These are phyloP conservation scores for Erodium texanum DNA, from an alignment of 441 rosid genomes.

Conservation along the genomic window DNA sequence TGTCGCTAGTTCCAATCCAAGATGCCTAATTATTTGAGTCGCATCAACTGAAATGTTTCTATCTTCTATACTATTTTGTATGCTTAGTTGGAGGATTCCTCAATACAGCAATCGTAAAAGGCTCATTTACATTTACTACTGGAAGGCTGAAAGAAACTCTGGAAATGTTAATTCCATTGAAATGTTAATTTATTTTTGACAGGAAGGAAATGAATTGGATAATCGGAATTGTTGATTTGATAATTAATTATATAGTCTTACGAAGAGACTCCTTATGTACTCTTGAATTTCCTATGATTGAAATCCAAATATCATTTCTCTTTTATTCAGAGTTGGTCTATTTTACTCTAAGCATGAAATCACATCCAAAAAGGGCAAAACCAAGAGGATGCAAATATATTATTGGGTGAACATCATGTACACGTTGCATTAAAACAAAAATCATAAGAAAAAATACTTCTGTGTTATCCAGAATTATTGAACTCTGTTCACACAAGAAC, in stretches of 20 bases:
- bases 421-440: slow-evolving; percentile 4
- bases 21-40: slow-evolving; percentile 24
- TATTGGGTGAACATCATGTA: background rate
- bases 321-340: no score
- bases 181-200: background rate
- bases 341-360: no score
- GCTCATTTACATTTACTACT: background rate
- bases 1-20: slow-evolving; percentile 54
- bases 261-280: background rate
- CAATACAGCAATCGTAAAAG: background rate
- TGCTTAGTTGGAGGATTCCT: background rate
- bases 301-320: no score
- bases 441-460: slow-evolving; percentile 16
- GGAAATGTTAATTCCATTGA: no score
- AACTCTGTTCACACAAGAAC: slow-evolving; percentile 6
- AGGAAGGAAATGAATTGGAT: background rate
- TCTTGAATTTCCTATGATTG: background rate
- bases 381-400: background rate
- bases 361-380: background rate
- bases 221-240: background rate
- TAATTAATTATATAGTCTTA: background rate
- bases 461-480: slow-evolving; percentile 26
- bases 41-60: background rate
- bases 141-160: no score
- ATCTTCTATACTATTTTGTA: background rate